Conservation (phyloP, 2,329 filamentous ascomycete genomes). For the Cordyceps javanica region DNA sequence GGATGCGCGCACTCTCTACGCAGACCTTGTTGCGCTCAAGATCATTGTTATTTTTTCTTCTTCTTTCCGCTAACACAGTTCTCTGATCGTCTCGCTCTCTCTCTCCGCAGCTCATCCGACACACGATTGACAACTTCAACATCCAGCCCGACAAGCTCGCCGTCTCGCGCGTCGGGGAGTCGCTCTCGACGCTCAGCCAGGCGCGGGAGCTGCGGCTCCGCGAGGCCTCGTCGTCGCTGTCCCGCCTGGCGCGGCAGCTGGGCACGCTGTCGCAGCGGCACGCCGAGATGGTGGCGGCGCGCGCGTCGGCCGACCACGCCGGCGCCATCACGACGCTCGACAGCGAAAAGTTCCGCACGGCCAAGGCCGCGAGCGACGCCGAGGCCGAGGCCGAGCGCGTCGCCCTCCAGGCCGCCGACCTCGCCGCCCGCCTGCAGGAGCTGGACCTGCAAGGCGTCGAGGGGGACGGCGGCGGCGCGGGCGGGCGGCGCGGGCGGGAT, state of each 20-base stretch:
- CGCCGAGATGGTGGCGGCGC: conserved; percentile 64
- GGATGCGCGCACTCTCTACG: too few species aligned
- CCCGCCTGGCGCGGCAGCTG: conserved; percentile 69
- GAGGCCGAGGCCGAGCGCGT: conserved; percentile 96
- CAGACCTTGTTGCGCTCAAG: too few species aligned
- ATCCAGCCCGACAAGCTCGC: conserved; percentile 81
- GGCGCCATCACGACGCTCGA: conserved; percentile 80
- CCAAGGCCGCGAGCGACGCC: conserved; percentile 82
- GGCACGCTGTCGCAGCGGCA: conserved; percentile 70
- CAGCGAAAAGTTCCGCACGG: conserved; percentile 87
- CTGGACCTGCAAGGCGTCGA: conserved; percentile 84
- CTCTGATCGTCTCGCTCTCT: too few species aligned
- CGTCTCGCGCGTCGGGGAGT: conserved; percentile 77
- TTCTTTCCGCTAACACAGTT: not conserved
- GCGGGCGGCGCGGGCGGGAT: conserved; percentile 32
- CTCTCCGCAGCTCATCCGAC: conserved; percentile 67
- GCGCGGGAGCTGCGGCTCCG: conserved; percentile 73
- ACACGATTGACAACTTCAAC: conserved; percentile 93
- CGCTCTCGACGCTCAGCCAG: conserved; percentile 74
- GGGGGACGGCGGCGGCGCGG: conserved; percentile 38
- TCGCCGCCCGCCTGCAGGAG: conserved; percentile 70
- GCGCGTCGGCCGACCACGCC: conserved; percentile 75
- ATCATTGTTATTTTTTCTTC: too few species aligned
- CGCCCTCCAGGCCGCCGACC: conserved; percentile 66
- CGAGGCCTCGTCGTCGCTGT: conserved; percentile 61